Base-by-base conservation (phyloP, 371 early-diverging fungal species). In the Lichtheimia hyalospora region DNA sequence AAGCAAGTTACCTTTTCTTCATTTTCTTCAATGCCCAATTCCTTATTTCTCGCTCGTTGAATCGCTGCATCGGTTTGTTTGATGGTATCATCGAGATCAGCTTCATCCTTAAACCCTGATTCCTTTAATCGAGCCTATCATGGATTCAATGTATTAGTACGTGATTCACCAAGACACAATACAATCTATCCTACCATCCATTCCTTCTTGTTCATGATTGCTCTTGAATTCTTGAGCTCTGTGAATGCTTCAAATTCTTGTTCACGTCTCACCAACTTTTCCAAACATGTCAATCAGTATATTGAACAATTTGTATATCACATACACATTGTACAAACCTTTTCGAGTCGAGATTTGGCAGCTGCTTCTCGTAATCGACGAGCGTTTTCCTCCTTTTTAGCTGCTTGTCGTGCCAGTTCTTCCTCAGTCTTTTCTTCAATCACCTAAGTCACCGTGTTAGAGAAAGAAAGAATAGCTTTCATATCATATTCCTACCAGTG, bases 391-490 rank as follows among this genome's bases (percentile, higher is more conserved):
- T 88, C 83, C n/a, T 84, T 75, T 60, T 86, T 88, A 5, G 87
- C 89, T 6, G 90, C 86, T n/a, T 84, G 81, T 58, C 82, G 67
- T 23, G 84, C 88, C 24, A 89, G 71, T 49, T 92, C 91, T 53
- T 94, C 93, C 50, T 87, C 87, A 0, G 88, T 84, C 70, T 91
- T 91, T 66, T 90, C 91, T 57, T 92, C 90, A 2, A 83, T 62
- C 3, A 82, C 61, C 75, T 74, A 53, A 15, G 52, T n/a, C 42
- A 15, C 15, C 23, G 23, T 50, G 5, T 39, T 16, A 20, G 13
- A 51, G 41, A 13, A 15, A 16, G 10, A 46, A 16, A 4, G 3
- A 25, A 7, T 1, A 46, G 25, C 16, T 40, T 44, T n/a, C 18
- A 20, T 2, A 13, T 28, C 16, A 5, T 46, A 46, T 21, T 10